Conservation (phyloP, 1,284 basidiomycete genomes). For the Boletellus sp. region DNA sequence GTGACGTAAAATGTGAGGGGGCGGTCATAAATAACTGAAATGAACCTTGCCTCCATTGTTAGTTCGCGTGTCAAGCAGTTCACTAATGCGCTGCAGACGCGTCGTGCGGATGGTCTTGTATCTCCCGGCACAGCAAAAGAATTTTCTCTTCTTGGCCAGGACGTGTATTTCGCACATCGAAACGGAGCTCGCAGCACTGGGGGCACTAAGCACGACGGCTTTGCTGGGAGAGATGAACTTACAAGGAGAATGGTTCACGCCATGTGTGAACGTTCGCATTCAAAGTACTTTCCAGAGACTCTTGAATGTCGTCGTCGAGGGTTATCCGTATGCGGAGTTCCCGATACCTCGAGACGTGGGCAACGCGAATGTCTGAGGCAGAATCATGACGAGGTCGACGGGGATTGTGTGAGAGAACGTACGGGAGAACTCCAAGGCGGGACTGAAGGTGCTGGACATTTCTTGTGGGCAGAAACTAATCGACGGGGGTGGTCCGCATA, state of each 20-base stretch:
- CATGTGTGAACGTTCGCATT: slow-evolving; percentile 26
- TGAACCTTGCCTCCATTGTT: slow-evolving; percentile 30
- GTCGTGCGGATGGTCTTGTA: slow-evolving; percentile 30
- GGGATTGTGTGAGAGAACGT: slow-evolving; percentile 1
- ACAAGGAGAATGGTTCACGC: slow-evolving; percentile 31
- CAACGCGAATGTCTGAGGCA: slow-evolving; percentile 22
- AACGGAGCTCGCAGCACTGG: slow-evolving; percentile 16
- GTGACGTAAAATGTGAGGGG: slow-evolving; percentile 29
- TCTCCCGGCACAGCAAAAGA: slow-evolving; percentile 26
- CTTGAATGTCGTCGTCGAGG: slow-evolving; percentile 28
- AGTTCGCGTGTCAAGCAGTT: slow-evolving; percentile 29
- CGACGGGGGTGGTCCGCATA: slow-evolving; percentile 18
- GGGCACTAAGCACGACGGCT: slow-evolving; percentile 9
- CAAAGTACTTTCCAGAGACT: slow-evolving; percentile 28
- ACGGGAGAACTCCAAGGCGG: slow-evolving; percentile 26
- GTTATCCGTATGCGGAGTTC: slow-evolving; percentile 27
- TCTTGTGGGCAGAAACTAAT: slow-evolving; percentile 8
- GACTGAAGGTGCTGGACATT: slow-evolving; percentile 17
- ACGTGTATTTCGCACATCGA: slow-evolving; percentile 31
- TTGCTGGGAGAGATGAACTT: slow-evolving; percentile 3
- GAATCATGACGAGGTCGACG: not conserved
- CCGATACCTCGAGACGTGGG: slow-evolving; percentile 21
- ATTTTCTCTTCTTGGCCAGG: slow-evolving; percentile 27
- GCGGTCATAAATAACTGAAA: slow-evolving; percentile 29
- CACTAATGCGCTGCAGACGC: slow-evolving; percentile 22